Base-by-base conservation (phyloP, 2,329 filamentous ascomycete genomes). In the Cryoendolithus antarcticus region DNA sequence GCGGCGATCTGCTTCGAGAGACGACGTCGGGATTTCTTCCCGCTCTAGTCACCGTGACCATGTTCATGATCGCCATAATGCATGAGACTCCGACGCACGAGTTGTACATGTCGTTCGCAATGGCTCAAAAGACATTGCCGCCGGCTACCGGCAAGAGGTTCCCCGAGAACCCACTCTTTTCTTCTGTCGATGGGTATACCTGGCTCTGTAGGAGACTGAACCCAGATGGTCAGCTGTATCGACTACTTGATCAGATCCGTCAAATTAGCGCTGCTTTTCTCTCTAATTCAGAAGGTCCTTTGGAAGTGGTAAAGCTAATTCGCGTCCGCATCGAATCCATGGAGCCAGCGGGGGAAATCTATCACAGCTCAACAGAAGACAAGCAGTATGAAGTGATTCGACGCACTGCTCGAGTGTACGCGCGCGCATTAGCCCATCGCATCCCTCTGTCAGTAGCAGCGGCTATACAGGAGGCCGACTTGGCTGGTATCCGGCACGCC, bases 1-100 rank as follows among this genome's bases (percentile, higher is more conserved):
- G 56, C 43, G 56, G 56, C 12, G 56, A 55, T 2, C 42, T 59
- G 12, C 39, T 47, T n/a, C 21, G 45, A 5, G 41, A 58, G 9
- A 56, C 56, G 6, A 39, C 51, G 1, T 30, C 50, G 27, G 50
- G 51, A 3, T 44, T 50, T 30, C 37, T 56, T 28, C 49, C 52
- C 10, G 41, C 39, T 11, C 48, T 54, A 2, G 15, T 48, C n/a
- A 54, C 33, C 10, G 19, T 40, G 12, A 40, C 38, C 19, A 40
- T 40, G 38, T 30, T 40, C 2, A 13, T 32, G 4, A 40, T 35
- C 30, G 33, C 38, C 31, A 30, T 36, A 9, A 30, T 40, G 15
- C 38, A 36, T 28, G 38, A 40, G 10, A 34, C 32, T 9, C n/a
- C 33, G 28, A 34, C 38, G 15, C 33, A 36, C 15, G 38, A 36